Conservation (phyloP, 2,329 filamentous ascomycete genomes). For the Ascochyta lentis region DNA sequence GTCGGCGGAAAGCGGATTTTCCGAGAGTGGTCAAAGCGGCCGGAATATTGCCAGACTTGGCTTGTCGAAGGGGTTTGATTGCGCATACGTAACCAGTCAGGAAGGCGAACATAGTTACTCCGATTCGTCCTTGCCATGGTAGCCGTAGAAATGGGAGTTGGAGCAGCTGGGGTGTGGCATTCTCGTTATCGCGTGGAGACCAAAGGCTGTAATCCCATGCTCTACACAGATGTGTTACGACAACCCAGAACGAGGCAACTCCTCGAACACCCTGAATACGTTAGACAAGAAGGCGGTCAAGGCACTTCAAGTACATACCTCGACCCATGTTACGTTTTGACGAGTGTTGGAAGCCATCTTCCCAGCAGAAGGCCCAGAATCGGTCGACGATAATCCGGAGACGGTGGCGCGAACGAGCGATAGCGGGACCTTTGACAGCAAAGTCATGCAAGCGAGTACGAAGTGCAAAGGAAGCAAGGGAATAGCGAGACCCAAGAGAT, state of each 20-base stretch:
- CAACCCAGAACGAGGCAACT: constrained; percentile 61
- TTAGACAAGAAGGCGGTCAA: constrained; percentile 9
- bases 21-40: constrained; percentile 57
- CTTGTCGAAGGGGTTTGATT: constrained; percentile 61
- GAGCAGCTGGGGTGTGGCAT: constrained; percentile 54
- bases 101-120: constrained; percentile 64
- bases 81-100: constrained; percentile 64
- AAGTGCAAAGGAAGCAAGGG: constrained; percentile 12
- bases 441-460: constrained; percentile 34
- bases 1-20: constrained; percentile 62
- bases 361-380: constrained; percentile 16
- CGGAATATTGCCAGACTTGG: constrained; percentile 54
- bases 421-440: constrained; percentile 33
- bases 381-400: constrained; percentile 22
- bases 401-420: constrained; percentile 36
- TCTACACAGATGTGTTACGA: constrained; percentile 60
- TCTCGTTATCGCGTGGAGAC: constrained; percentile 53
- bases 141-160: constrained; percentile 62
- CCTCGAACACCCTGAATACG: constrained; percentile 57
- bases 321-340: constrained; percentile 51
- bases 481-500: constrained; percentile 12
- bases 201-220: constrained; percentile 62
- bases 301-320: constrained; percentile 38
- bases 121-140: constrained; percentile 62
- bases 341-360: constrained; percentile 41